Base-by-base conservation (phyloP, 192 early-diverging fungal genomes). In the Entomortierella chlamydospora region DNA sequence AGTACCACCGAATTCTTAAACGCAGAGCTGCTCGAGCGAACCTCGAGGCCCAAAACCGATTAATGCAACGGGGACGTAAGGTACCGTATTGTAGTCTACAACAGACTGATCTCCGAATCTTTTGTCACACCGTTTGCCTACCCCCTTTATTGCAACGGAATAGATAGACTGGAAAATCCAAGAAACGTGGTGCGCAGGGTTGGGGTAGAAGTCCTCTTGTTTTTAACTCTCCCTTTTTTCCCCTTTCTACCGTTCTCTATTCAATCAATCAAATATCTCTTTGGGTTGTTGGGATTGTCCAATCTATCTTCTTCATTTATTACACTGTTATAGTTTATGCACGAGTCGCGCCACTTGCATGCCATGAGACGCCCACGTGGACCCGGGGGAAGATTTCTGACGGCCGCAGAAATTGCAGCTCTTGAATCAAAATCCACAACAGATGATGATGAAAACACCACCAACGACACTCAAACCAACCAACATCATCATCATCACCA, bases 291-390 rank as follows among this genome's bases (percentile, higher is more conserved):
- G n/a, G 30, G 31, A 60, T 6, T 47, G 20, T 47, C 45, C 45
- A 47, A 47, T 47, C 45, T 47, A 47, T 47, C 45, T 47, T 47
- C 45, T 20, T 15, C 20, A 47, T 47, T 47, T 49, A 61, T 66
- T 58, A 57, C n/a, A 64, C 43, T 57, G n/a, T 71, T 57, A 88
- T 92, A 93, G 25, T 99, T 98, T 83, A 85, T 98, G 58, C 98
- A 99, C 82, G 97, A 99, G 83, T 97, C 95, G 34, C 90, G 98
- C 62, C 98, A 99, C 70, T 88, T 90, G 59, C 98, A 99, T 80
- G 98, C 98, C 5, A 94, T 99, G 94, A 86, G 96, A 43, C 87
- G 98, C 41, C 96, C 96, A 61, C 89, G 98, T 59, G 98, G 98
- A 29, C 97, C 97, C 4, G 98, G 97, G 17, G 98, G 98, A 25